Conservation (phyloP, 495 filamentous ascomycete genomes). For the Aspergillus nanangensis region DNA sequence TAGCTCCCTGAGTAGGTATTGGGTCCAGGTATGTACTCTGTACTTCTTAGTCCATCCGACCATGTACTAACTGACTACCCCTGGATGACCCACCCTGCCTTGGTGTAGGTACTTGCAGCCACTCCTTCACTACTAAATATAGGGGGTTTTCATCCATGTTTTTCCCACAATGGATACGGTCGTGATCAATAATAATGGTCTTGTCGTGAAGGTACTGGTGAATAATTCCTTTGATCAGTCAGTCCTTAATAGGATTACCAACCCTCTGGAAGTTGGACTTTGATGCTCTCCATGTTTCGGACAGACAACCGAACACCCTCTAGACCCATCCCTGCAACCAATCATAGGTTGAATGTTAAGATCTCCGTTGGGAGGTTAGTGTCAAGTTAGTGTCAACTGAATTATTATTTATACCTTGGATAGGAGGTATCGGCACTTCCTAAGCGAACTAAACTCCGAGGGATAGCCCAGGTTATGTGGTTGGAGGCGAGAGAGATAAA, state of each 20-base stretch:
- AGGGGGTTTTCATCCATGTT: background rate
- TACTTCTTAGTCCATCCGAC: too few relatives aligned
- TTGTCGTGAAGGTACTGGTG: background rate
- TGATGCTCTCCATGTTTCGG: background rate
- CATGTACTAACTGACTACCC: too few relatives aligned
- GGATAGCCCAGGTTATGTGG: too few relatives aligned
- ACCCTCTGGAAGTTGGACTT: too few relatives aligned
- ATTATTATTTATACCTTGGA: too few relatives aligned
- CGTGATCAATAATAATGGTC: background rate
- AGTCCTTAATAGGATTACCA: background rate
- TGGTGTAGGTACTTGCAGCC: background rate
- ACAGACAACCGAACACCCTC: background rate
- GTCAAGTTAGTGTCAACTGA: too few relatives aligned
- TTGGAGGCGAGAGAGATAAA: too few relatives aligned
- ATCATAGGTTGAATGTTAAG: background rate
- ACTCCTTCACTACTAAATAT: too few relatives aligned
- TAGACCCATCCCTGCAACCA: background rate
- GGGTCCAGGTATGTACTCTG: background rate
- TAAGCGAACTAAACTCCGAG: too few relatives aligned
- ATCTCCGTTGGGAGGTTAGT: background rate
- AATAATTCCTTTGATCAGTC: background rate
- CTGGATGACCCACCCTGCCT: slow-evolving; percentile 14
- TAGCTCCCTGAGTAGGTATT: background rate
- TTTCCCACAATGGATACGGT: background rate
- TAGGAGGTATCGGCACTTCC: too few relatives aligned